Percentiles rank a stretch among this genome's conserved stretches.
These are phyloP conservation scores for Phaeosphaeria sp. DNA, from an alignment of 2,329 filamentous ascomycete species.

Conservation along the genomic window DNA sequence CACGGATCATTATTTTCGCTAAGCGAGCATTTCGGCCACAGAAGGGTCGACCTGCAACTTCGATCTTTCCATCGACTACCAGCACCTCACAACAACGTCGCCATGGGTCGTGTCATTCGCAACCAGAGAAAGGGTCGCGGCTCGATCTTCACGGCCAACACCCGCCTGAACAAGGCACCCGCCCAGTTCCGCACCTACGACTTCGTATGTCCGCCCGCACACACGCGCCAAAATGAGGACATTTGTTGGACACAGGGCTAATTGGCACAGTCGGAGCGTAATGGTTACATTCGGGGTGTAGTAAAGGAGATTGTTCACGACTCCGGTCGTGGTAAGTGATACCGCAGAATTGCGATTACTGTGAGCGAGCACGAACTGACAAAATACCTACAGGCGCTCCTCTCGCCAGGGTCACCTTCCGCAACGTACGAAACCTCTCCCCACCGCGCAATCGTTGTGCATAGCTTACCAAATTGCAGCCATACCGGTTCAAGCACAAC, in stretches of 20 bases:
- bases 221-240: slow-evolving; percentile 25
- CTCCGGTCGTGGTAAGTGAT: slow-evolving; percentile 81
- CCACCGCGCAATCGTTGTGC: slow-evolving; percentile 4
- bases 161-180: slow-evolving; percentile 84
- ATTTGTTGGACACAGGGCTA: slow-evolving; percentile 44
- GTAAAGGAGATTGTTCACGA: slow-evolving; percentile 99
- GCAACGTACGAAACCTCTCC: slow-evolving; percentile 61
- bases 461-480: slow-evolving; percentile 47
- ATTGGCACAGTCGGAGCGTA: slow-evolving; percentile 71
- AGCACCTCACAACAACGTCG: slow-evolving; percentile 44
- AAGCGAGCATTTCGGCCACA: neutral
- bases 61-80: slow-evolving; percentile 14
- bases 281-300: slow-evolving; percentile 96
- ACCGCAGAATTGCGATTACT: slow-evolving; percentile 8
- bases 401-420: slow-evolving; percentile 95
- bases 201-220: slow-evolving; percentile 61
- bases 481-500: slow-evolving; percentile 97
- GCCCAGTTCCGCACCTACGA: slow-evolving; percentile 98
- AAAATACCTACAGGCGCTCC: slow-evolving; percentile 62
- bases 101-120: slow-evolving; percentile 73
- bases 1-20: neutral
- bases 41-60: neutral
- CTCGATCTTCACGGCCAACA: slow-evolving; percentile 74
- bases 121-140: slow-evolving; percentile 76
- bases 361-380: slow-evolving; percentile 23